A percentile compares a stretch with the other conserved stretches of the same genome.
phyloP scores from a whole-genome alignment of 805 yeast genomes.

The Candida chauliodis region DNA sequence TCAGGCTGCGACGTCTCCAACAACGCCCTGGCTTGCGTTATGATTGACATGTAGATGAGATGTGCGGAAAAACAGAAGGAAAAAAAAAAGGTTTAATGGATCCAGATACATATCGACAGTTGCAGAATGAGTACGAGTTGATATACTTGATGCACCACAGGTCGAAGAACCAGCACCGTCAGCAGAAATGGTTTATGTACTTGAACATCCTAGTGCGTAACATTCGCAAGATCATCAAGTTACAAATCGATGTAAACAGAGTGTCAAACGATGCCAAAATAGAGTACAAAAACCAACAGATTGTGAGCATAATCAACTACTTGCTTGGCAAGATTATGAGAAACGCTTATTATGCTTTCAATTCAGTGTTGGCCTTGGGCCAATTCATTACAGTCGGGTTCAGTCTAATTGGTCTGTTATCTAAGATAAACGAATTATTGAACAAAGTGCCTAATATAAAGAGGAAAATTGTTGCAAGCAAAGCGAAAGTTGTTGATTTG shows the following conservation, averaged over 20 bases:
- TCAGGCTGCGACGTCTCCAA: constrained; percentile 50
- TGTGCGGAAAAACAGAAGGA: neutral
- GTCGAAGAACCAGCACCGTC: constrained; percentile 72
- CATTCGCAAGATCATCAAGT: constrained; percentile 36
- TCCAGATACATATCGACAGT: neutral
- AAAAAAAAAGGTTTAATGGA: constrained; percentile 3
- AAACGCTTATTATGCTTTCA: constrained; percentile 56
- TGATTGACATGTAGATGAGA: constrained; percentile 6
- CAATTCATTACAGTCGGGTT: constrained; percentile 76
- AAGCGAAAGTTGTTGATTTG: neutral
- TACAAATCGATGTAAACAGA: constrained; percentile 14
- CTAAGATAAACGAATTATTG: constrained; percentile 37
- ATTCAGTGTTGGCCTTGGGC: constrained; percentile 64
- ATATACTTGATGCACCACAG: constrained; percentile 66
- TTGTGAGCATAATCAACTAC: constrained; percentile 19
- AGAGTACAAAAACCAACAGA: constrained; percentile 13
- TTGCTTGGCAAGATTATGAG: constrained; percentile 36
- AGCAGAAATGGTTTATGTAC: constrained; percentile 73
- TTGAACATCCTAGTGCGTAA: constrained; percentile 61
- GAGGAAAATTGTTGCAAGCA: neutral
- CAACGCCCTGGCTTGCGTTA: constrained; percentile 39
- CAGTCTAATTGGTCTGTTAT: constrained; percentile 55
- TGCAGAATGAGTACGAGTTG: constrained; percentile 49
- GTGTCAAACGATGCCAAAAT: constrained; percentile 5
- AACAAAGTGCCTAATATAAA: constrained; percentile 12